Base-by-base conservation (phyloP, 495 filamentous ascomycete species). In the Aspergillus ellipticus region DNA sequence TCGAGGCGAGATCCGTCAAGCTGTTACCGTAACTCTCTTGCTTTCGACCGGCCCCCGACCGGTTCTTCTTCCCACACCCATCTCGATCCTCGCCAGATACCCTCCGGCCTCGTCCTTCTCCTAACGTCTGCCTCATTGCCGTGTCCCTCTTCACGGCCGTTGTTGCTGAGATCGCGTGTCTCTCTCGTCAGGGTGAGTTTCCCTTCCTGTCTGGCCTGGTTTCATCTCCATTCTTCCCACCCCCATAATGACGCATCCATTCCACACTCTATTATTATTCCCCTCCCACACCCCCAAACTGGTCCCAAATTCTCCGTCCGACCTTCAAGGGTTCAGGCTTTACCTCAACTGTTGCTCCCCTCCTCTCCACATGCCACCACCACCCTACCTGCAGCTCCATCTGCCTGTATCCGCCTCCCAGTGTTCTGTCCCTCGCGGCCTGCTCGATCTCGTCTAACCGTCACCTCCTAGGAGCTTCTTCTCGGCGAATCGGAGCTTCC, bases 241-340 rank as follows among this genome's bases (percentile, higher is more conserved):
- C 65, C n/a, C 65, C 65, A 69, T 69, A 64, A 75, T 75, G 73
- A 75, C 73, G 73, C 73, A 75, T 75, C 45, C 57, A 55, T 59
- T 61, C 55, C 49, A 49, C 39, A 24, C 42, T 53, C 47, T 29
- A 33, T 46, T 50, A 42, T 20, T 51, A 21, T 48, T 33, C 53
- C 35, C 57, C 37, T 60, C 46, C 49, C 57, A 52, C 29, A 28
- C 53, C 51, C 51, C 54, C 58, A 56, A 46, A 45, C 60, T 58
- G 42, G 47, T 57, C 54, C 57, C 52, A 54, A 62, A 52, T 63
- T 55, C 31, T 42, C 54, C 55, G 56, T 57, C 37, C 26, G 53
- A 43, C 24, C 24, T 28, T 28, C 24, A 7, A 28, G 24, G 24
- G 7, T n/a, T n/a, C 24, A 24, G 17, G 13, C 55, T 58, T 51